These are phyloP conservation scores for Aspergillus calidoustus DNA, from an alignment of 2,329 filamentous ascomycete species.

Conservation along the genomic window DNA sequence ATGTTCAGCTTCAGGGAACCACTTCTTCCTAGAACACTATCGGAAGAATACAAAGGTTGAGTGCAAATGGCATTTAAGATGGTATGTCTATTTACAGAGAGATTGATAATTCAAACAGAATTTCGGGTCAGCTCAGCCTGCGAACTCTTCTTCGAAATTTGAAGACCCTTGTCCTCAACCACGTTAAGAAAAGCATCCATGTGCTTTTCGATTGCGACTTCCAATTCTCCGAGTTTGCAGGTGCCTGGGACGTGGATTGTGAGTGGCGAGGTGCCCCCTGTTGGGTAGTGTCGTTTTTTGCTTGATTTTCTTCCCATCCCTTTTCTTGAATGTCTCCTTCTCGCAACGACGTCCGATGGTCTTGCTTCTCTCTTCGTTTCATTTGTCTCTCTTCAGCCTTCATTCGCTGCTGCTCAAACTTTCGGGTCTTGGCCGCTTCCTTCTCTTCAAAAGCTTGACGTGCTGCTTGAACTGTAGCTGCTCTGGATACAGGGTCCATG, in stretches of 20 bases:
- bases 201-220: conserved; percentile 42
- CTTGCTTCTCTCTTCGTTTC: conserved; percentile 48
- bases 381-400: conserved; percentile 52
- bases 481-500: conserved; percentile 58
- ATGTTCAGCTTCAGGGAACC: too few relatives aligned
- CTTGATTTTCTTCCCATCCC: conserved; percentile 20
- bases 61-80: too few relatives aligned
- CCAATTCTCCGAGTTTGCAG: conserved; percentile 29
- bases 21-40: too few relatives aligned
- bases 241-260: conserved; percentile 12
- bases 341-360: conserved; percentile 30
- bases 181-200: conserved; percentile 62
- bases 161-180: conserved; percentile 60
- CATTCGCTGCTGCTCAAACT: conserved; percentile 57
- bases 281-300: conserved; percentile 28
- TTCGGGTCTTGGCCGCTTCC: conserved; percentile 61
- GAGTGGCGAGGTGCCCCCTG: conserved; percentile 2
- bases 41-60: too few relatives aligned
- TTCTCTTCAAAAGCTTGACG: conserved; percentile 63
- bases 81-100: conserved; percentile 5
- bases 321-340: conserved; percentile 20
- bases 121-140: conserved; percentile 27
- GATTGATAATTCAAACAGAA: not conserved
- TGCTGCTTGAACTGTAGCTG: conserved; percentile 60
- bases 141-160: conserved; percentile 50